Evolutionary conservation across 441 rosid genomes (phyloP), one percentile per base, ranked within the genome.

Genomic region (Populus hybrid): DNA sequence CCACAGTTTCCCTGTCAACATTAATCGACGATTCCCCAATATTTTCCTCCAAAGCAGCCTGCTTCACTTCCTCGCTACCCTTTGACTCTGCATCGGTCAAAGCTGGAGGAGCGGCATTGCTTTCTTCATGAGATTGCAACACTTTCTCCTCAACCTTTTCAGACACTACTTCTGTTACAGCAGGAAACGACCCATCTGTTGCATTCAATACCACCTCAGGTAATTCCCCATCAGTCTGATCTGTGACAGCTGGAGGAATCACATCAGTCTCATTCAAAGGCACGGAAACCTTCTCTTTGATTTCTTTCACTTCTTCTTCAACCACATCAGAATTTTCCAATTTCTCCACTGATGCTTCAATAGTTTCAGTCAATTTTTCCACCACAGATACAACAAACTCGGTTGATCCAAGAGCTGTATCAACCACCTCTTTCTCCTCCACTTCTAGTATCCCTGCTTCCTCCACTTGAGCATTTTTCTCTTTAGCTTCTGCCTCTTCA

Each of bases 301-400:
- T 79, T 35, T 78, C 85, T 63, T 73, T 30, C n/a, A 64, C 40
- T 66, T 80, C 85, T 24, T 3, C 35, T 69, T 75, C 84, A 63
- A 78, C 73, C 70, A 70, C 76, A 69, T 63, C 69, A 30, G 69
- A 73, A 12, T 74, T 75, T 42, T 72, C 75, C 67, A 74, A 72
- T 26, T 54, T 73, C 77, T 86, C 83, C 5, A 68, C 66, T 6
- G 57, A 59, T 34, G 74, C 73, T 73, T 85, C 81, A 8, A n/a
- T 79, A 65, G 9, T 74, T n/a, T 67, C 40, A 72, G 63, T 69
- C 66, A 69, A 59, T 9, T 82, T 81, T 72, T 70, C 63, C 12
- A 73, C 84, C 65, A 20, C 66, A 14, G 24, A 69, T 50, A 14
- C 57, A 50, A 5, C 57, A 14, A 50, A 50, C 76, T 79, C 67